Conservation (phyloP, 2,329 filamentous ascomycete species). For the Aspergillus japonicus region DNA sequence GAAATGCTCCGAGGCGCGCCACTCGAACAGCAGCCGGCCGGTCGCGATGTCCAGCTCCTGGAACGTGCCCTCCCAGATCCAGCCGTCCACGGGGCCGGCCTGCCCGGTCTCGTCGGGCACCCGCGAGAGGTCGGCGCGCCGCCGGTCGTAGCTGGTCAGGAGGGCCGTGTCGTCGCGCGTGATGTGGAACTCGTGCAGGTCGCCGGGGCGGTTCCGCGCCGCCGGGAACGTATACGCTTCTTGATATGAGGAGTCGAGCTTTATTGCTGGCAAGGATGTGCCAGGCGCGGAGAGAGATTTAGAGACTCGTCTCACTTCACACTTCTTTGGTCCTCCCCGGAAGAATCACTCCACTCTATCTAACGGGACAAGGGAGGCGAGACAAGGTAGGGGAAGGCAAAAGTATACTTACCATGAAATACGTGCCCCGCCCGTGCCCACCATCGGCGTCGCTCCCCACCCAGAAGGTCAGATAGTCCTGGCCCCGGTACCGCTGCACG, state of each 20-base stretch:
- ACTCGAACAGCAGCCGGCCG: slow-evolving; percentile 47
- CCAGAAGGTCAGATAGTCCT: slow-evolving; percentile 52
- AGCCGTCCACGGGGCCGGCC: slow-evolving; percentile 35
- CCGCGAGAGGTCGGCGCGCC: slow-evolving; percentile 38
- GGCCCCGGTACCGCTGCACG: slow-evolving; percentile 45
- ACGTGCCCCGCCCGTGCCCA: slow-evolving; percentile 48
- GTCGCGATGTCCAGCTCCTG: slow-evolving; percentile 50
- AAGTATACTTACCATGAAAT: slow-evolving; percentile 43
- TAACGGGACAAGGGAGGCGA: too few species aligned
- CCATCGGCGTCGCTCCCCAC: slow-evolving; percentile 47
- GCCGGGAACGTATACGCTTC: slow-evolving; percentile 40
- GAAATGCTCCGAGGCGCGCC: slow-evolving; percentile 50
- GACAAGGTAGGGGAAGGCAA: too few species aligned
- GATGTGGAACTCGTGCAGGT: slow-evolving; percentile 49
- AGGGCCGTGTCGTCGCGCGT: slow-evolving; percentile 45
- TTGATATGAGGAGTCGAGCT: slow-evolving; percentile 33
- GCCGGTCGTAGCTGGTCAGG: slow-evolving; percentile 42
- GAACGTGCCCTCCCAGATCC: slow-evolving; percentile 44
- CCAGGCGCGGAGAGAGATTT: too few species aligned
- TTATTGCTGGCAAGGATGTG: too few species aligned
- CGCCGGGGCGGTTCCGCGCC: slow-evolving; percentile 36
- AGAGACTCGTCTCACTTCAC: too few species aligned
- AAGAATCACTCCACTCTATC: too few species aligned
- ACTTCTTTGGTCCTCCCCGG: too few species aligned
- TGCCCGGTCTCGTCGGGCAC: slow-evolving; percentile 17